Evolutionary conservation across 164 flowering plant genomes (phyloP).

Genomic region (Magnolia kwangsiensis): DNA sequence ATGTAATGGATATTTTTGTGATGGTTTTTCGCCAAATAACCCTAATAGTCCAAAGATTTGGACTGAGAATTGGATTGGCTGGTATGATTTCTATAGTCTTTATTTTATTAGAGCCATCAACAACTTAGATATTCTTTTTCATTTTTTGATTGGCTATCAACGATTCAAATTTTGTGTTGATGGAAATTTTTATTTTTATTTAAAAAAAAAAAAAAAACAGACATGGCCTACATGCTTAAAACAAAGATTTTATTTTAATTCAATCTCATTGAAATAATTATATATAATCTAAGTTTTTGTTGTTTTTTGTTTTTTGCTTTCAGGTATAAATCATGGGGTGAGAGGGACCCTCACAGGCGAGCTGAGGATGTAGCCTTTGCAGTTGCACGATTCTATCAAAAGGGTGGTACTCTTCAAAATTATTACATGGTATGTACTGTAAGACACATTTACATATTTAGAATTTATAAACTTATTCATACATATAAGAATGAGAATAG

Average conservation of each 20-base stretch:
- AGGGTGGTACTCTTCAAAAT: conserved; percentile 35
- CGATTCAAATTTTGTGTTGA: neutral
- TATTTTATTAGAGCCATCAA: neutral
- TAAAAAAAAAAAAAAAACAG: too few relatives aligned
- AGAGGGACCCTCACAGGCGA: conserved; percentile 26
- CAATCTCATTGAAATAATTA: neutral
- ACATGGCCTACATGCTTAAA: too few relatives aligned
- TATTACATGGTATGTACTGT: conserved; percentile 39
- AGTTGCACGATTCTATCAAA: conserved; percentile 35
- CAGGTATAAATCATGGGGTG: conserved; percentile 41
- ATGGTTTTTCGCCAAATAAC: conserved; percentile 78
- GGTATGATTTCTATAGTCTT: conserved; percentile 37
- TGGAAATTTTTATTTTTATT: too few relatives aligned
- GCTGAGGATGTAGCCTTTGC: conserved; percentile 43
- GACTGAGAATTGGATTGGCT: conserved; percentile 98
- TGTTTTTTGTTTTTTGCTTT: neutral
- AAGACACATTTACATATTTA: too few relatives aligned
- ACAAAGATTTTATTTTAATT: neutral
- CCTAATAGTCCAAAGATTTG: conserved; percentile 75
- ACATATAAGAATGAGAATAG: too few relatives aligned
- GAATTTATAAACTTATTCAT: too few relatives aligned
- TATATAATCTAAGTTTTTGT: neutral
- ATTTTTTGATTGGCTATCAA: neutral
- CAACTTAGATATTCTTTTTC: neutral
- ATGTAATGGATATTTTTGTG: conserved; percentile 96